Evolutionary conservation across 305 asterid species (phyloP), one percentile per base, ranked within the genome.

Genomic region (Fraxinus paxiana): DNA sequence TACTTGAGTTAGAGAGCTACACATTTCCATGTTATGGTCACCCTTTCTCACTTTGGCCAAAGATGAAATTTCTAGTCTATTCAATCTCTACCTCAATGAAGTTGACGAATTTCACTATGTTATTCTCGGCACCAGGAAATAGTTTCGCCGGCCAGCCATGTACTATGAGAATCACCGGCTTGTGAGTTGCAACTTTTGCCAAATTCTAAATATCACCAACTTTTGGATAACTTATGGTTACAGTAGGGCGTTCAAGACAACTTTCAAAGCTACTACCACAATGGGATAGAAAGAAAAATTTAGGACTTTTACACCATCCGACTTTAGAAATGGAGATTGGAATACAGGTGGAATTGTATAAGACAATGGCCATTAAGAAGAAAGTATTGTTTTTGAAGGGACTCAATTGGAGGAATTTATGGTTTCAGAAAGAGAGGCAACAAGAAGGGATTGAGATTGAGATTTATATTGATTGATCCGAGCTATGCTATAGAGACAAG

Each of bases 221-320:
- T 8, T 48, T 2, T 10, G 48, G 0, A 2, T 10, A 17, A 12
- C 26, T 1, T 73, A 38, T n/a, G 41, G 85, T 24, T 78, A 78
- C 59, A 76, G 61, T 7, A 37, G 22, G 31, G 81, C 85, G 41
- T 71, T 79, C 0, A 76, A 17, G 37, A 84, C 87, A 0, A 28
- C 73, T 4, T 75, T 81, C n/a, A 67, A 56, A 24, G 43, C 79
- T 1, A 56, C 79, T 1, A 56, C 5, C 81, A 73, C 33, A 73
- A 51, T 17, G 85, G 83, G 24, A 54, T 74, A 2, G 15, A 38
- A 9, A 7, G 2, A 37, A 37, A 65, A 70, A 8, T 78, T 77
- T 22, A 79, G 87, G 54, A 77, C 83, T 2, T 81, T 78, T 74
- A 71, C 85, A 9, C 85, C 87, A 2, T 75, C 80, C 12, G 85